A percentile compares a stretch with the other conserved stretches of the same genome.
Evolutionary conservation across 2,329 filamentous ascomycete genomes (phyloP).

Genomic region (Chaetomium globosum): DNA sequence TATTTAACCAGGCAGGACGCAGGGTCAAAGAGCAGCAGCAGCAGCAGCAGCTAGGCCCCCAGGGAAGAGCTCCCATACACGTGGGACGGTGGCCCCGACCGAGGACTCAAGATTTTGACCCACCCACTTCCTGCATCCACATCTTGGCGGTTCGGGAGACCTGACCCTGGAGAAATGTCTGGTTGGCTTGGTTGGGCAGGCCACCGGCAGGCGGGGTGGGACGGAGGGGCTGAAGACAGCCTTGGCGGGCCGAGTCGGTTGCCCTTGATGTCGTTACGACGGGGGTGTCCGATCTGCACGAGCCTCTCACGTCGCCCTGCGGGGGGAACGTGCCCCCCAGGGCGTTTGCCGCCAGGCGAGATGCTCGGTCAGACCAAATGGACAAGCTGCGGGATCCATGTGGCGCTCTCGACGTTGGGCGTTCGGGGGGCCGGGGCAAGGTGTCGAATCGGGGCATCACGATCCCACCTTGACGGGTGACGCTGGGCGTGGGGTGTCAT

Average conservation of each 20-base stretch:
- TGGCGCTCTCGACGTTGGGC: background rate
- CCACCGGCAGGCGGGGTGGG: constrained; percentile 8
- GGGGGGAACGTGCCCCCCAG: constrained; percentile 12
- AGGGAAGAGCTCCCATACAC: constrained; percentile 6
- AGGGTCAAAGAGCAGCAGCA: background rate
- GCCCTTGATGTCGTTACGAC: background rate
- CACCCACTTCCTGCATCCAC: background rate
- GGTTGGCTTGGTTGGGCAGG: constrained; percentile 11
- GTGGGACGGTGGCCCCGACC: constrained; percentile 16
- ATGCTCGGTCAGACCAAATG: constrained; percentile 12
- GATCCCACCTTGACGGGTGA: background rate
- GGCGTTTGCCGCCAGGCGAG: background rate
- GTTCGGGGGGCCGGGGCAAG: background rate
- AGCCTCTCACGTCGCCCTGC: constrained; percentile 10
- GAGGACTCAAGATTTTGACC: background rate
- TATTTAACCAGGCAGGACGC: constrained; percentile 23
- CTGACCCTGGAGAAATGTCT: background rate
- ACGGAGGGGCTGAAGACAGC: constrained; percentile 7
- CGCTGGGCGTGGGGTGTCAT: background rate
- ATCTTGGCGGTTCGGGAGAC: constrained; percentile 11
- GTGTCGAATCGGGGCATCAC: constrained; percentile 9
- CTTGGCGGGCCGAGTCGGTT: constrained; percentile 25
- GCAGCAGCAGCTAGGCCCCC: background rate
- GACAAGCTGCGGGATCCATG: background rate
- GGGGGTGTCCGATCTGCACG: background rate